phyloP scores from a whole-genome alignment of 2,329 filamentous ascomycete species.

The Trichophyton simii region DNA sequence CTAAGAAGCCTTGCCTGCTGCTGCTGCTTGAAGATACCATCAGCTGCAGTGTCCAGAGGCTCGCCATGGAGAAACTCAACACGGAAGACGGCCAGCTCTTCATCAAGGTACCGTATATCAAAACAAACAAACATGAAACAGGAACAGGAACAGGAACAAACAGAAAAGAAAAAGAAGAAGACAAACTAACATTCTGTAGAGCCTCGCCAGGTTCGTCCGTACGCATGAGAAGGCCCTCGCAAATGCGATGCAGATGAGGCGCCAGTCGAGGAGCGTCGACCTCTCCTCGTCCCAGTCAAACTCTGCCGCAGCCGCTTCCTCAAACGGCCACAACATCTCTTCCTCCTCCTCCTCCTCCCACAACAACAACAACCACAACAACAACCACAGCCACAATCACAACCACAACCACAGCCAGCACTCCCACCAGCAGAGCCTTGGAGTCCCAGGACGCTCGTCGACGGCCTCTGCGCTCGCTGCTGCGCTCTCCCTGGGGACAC shows the following conservation, averaged over 20 bases:
- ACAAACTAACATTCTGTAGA: conserved; percentile 40
- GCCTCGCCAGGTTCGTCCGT: conserved; percentile 88
- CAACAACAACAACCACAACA: no score
- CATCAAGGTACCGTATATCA: conserved; percentile 27
- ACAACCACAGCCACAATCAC: no score
- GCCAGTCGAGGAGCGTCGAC: conserved; percentile 56
- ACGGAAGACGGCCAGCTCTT: conserved; percentile 40
- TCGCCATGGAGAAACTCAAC: conserved; percentile 37
- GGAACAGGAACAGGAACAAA: not conserved
- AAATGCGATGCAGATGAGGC: conserved; percentile 80
- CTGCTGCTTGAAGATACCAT: not conserved
- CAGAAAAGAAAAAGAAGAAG: not conserved
- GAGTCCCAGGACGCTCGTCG: conserved; percentile 52
- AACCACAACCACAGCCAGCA: no score
- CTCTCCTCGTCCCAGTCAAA: conserved; percentile 45
- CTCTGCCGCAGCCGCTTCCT: conserved; percentile 35
- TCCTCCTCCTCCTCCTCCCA: no score
- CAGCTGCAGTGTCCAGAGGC: not conserved
- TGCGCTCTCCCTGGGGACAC: conserved; percentile 71
- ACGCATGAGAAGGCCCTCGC: conserved; percentile 95
- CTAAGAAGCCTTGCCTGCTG: not conserved
- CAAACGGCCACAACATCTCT: no score
- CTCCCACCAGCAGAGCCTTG: conserved; percentile 26
- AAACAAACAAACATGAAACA: not conserved
- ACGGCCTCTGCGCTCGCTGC: conserved; percentile 62